phyloP scores from a whole-genome alignment of 805 yeast genomes.

The Teunomyces atbi region DNA sequence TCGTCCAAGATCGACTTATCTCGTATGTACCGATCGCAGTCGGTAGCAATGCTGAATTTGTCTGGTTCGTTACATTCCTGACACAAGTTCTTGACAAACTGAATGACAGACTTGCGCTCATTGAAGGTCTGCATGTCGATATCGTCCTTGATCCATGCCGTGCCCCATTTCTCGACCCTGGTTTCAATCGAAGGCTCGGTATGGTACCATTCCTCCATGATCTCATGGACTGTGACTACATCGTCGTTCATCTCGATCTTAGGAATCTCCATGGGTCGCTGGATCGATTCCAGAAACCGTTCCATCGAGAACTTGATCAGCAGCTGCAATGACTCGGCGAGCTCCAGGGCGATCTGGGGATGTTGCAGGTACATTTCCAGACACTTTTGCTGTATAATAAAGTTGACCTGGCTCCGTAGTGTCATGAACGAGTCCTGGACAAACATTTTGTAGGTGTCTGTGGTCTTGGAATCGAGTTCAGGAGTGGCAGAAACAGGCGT shows the following conservation, averaged over 20 bases:
- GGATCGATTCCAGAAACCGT: slow-evolving; percentile 6
- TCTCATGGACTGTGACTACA: slow-evolving; percentile 11
- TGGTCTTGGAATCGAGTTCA: background rate
- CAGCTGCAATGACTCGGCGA: slow-evolving; percentile 2
- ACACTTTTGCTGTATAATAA: background rate
- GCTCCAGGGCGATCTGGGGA: slow-evolving; percentile 1
- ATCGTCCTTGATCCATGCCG: slow-evolving; percentile 14
- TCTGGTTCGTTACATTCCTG: slow-evolving; percentile 9
- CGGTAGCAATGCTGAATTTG: slow-evolving; percentile 8
- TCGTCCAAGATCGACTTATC: slow-evolving; percentile 15
- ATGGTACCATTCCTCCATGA: slow-evolving; percentile 14
- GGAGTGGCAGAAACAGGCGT: background rate
- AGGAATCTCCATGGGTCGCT: background rate
- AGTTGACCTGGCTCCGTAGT: slow-evolving; percentile 1
- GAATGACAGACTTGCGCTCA: slow-evolving; percentile 11
- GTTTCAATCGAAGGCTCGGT: slow-evolving; percentile 10
- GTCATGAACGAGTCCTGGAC: background rate
- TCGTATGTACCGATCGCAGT: slow-evolving; percentile 13
- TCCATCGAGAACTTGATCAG: slow-evolving; percentile 4
- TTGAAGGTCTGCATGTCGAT: slow-evolving; percentile 13
- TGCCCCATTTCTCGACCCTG: slow-evolving; percentile 12
- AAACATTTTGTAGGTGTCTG: background rate
- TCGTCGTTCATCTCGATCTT: slow-evolving; percentile 14
- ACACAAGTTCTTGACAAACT: slow-evolving; percentile 11
- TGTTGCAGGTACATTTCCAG: slow-evolving; percentile 4